Evolutionary conservation across 495 filamentous ascomycete species (phyloP), one percentile per base, ranked within the genome.

Genomic region (Bathelium albidoporum): DNA sequence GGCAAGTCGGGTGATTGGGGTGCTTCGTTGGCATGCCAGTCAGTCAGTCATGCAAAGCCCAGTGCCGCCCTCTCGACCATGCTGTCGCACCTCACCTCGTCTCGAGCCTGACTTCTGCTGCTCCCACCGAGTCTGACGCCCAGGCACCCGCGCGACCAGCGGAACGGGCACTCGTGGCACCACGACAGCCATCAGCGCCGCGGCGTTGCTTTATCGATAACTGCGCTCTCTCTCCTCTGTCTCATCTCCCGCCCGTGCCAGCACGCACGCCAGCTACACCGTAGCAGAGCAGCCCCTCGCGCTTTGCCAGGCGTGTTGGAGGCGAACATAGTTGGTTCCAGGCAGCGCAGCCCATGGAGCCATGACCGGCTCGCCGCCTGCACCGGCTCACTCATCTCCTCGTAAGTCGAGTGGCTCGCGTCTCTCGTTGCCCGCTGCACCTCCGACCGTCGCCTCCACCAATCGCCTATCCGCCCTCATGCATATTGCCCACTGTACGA

Each of bases 391-490:
- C 61, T 61, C 64, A 34, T 73, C 73, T 63, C 69, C 73, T 68
- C 70, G 73, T 75, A 71, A 49, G 73, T 73, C 60, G 18, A 62
- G 52, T 62, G 29, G 58, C 49, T 78, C 41, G 49, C 49, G 22
- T 55, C 49, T 55, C 49, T 55, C 24, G 29, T 55, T 55, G 24
- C 49, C 49, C 49, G 49, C 72, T 77, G 20, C 78, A 74, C 29
- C 74, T 76, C 2, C 73, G 82, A 65, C 58, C 5, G 16, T 14
- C 32, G n/a, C 64, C 82, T 59, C 74, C 74, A 20, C 79, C 83
- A 66, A 69, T 72, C 64, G 70, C 78, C n/a, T n/a, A 29, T 83
- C 81, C 39, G 69, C 79, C 55, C 82, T 82, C 66, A 77, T 78
- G 32, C 80, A 80, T n/a, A n/a, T 64, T 74, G 76, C 18, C 72